Evolutionary conservation across 768 basidiomycete genomes (phyloP).

Genomic region (Amanita exitialis): DNA sequence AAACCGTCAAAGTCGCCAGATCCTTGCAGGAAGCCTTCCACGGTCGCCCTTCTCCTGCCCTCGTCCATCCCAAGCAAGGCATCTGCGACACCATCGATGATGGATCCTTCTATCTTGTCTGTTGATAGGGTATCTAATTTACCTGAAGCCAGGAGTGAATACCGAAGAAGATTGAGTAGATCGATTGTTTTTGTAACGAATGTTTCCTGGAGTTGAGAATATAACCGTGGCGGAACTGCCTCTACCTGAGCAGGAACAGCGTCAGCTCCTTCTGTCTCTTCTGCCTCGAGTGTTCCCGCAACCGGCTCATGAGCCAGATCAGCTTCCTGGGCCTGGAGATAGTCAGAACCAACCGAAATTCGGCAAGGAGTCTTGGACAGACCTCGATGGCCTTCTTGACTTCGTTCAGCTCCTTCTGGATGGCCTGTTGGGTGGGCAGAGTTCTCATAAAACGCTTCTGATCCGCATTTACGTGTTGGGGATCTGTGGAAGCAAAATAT

Average conservation of each 20-base stretch:
- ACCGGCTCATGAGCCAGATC: constrained; percentile 49
- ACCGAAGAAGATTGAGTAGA: constrained; percentile 50
- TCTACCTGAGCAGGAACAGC: constrained; percentile 51
- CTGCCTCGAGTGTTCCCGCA: constrained; percentile 42
- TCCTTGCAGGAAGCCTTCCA: constrained; percentile 47
- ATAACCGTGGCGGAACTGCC: neutral
- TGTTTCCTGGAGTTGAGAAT: constrained; percentile 25
- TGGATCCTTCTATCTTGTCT: constrained; percentile 40
- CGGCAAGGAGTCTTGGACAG: constrained; percentile 9
- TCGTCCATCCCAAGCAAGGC: constrained; percentile 46
- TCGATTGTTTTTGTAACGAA: constrained; percentile 33
- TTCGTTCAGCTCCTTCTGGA: constrained; percentile 75
- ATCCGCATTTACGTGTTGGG: constrained; percentile 78
- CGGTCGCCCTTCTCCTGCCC: constrained; percentile 35
- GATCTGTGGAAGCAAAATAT: constrained; percentile 54
- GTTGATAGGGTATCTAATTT: constrained; percentile 33
- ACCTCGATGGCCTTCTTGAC: constrained; percentile 84
- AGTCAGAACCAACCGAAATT: neutral
- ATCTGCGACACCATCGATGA: constrained; percentile 42
- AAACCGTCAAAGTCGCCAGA: constrained; percentile 54
- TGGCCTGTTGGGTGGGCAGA: constrained; percentile 67
- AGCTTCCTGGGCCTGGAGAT: constrained; percentile 47
- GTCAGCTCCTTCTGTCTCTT: constrained; percentile 44
- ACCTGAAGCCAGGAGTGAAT: constrained; percentile 34
- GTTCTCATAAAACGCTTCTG: constrained; percentile 68